Evolutionary conservation across 352 stramenopile species (phyloP), one percentile per base, ranked within the genome.

Genomic region (Globisporangium alternatum): DNA sequence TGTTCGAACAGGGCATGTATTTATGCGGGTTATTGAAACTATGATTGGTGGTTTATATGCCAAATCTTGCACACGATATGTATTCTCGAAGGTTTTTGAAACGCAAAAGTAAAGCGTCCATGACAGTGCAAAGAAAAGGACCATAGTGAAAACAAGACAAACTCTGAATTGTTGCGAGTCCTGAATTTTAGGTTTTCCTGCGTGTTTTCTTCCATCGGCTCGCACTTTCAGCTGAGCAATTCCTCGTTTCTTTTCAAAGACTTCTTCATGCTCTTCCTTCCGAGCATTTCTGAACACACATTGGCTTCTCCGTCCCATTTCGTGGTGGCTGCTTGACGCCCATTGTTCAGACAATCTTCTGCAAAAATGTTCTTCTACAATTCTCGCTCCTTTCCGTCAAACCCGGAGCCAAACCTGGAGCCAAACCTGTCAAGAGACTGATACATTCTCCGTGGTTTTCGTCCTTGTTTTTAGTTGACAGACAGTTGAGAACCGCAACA

Each of bases 351-450:
- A 41, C 35, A 41, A 9, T 9, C 9, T 41, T 17, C 35, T 15
- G 35, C 35, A 41, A 41, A 41, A 41, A n/a, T 35, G 21, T 21
- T 54, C 48, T 54, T 25, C 48, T 55, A 41, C 35, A 41, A 13
- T 35, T 55, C 31, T 37, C 15, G 48, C 2, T 15, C 25, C 13
- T 55, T 55, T 55, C 48, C 17, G 17, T 19, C 48, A 30, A 54
- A 22, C 13, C 15, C 0, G 17, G 13, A 37, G 6, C 9, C 35
- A 15, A 37, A 15, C 9, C 35, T 55, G 25, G 25, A 55, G 48
- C 25, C 48, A 55, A 55, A 22, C 22, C 48, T 37, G 48, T 55
- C 48, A 55, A 55, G 48, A 55, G 13, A n/a, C 48, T 55, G 25
- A 37, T 55, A 3, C 45, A n/a, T 53, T 30, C 25, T n/a, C 21